Evolutionary conservation across 192 early-diverging fungal genomes (phyloP), one percentile per base, ranked within the genome.

Genomic region (Bifiguratus adelaidae): DNA sequence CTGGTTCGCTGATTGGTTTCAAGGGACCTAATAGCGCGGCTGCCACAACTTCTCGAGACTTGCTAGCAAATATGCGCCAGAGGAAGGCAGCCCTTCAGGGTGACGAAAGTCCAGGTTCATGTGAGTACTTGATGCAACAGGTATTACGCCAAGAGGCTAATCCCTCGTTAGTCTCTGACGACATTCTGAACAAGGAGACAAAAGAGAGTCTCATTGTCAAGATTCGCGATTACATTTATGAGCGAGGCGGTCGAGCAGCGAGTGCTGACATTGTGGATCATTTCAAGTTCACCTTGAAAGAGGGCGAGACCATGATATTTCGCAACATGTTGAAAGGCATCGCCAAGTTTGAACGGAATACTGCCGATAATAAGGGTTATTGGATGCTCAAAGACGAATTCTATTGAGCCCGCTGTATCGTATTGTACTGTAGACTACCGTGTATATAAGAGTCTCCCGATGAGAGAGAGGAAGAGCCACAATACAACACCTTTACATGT

Each of bases 251-350:
- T 2, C 41, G 56, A 2, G 78, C 68, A 2, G 52, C 63, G 12
- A 70, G 68, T 3, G 13, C 47, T 0, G 69, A 78, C 35, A 65
- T 88, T 21, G 55, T 88, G 5, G 47, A 43, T 0, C 38, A 69
- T 27, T 74, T 84, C 22, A 51, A 67, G n/a, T 21, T 68, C 9
- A 60, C 77, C 28, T 54, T 81, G 3, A 55, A 41, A 6, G 54
- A 67, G 19, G 61, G 75, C 2, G 68, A 83, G 29, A 70, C 73
- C 7, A 41, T 61, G 0, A 41, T 81, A 7, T 82, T 88, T 46
- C 64, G 73, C 18, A 76, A 77, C 50, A 72, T 88, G 76, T 53
- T 86, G 6, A 76, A 73, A 52, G 81, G 67, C 1, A 77, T 88
- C 43, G 79, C 83, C 2, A 57, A 40, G 13, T 56, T 73, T 50